A percentile compares a stretch with the other conserved stretches of the same genome.
Conservation (phyloP, 805 yeast genomes). For the Cyberlindnera meyerae region DNA sequence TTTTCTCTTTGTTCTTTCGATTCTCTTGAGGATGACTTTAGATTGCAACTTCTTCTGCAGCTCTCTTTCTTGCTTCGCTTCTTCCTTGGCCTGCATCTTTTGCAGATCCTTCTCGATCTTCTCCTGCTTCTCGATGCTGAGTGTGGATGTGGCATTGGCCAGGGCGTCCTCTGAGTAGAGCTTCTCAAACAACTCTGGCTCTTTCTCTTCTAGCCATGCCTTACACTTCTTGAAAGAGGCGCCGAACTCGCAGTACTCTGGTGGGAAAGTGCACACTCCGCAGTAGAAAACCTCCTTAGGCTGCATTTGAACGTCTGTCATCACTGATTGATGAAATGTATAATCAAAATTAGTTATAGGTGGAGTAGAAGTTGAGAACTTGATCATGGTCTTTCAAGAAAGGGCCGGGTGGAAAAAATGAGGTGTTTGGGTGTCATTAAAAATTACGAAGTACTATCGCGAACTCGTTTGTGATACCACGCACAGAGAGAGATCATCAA, state of each 20-base stretch:
- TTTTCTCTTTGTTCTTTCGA: constrained; percentile 86
- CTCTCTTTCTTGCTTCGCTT: constrained; percentile 79
- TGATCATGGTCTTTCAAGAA: too few species aligned
- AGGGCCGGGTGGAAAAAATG: too few species aligned
- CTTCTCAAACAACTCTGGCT: constrained; percentile 50
- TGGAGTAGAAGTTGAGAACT: too few species aligned
- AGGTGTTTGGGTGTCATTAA: too few species aligned
- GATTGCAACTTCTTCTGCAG: constrained; percentile 72
- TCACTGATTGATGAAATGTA: too few species aligned
- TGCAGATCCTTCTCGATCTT: constrained; percentile 77
- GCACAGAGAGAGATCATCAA: too few species aligned
- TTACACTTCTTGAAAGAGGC: constrained; percentile 77
- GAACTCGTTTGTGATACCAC: too few species aligned
- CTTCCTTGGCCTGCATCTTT: constrained; percentile 82
- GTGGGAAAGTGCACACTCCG: constrained; percentile 78
- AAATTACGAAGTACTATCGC: too few species aligned
- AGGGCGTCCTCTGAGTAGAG: constrained; percentile 59
- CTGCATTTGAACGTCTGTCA: too few species aligned
- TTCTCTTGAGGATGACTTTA: constrained; percentile 77
- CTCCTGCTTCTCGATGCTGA: constrained; percentile 74
- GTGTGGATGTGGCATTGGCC: constrained; percentile 52
- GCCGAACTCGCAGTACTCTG: constrained; percentile 91
- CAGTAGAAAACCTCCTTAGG: constrained; percentile 56
- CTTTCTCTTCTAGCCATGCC: constrained; percentile 64
- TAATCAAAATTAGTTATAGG: too few species aligned